These are phyloP conservation scores for Gossypium anomalum DNA, from an alignment of 345 rosid genomes.

Conservation along the genomic window DNA sequence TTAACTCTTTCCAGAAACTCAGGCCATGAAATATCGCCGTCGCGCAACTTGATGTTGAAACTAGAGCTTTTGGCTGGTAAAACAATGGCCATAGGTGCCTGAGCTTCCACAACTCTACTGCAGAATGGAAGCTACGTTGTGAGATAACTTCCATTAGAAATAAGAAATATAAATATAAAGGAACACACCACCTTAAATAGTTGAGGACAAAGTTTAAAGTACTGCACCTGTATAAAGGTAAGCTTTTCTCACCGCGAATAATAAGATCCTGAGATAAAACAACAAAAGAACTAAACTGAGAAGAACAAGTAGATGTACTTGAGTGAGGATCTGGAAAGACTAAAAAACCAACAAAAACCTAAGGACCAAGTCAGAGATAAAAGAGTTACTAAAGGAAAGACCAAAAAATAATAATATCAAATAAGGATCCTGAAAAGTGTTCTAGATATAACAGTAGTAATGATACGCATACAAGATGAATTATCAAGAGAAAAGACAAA, in stretches of 20 bases:
- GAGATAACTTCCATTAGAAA: constrained; percentile 21
- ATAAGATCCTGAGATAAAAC: constrained; percentile 60
- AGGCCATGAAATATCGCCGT: constrained; percentile 76
- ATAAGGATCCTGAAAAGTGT: not conserved
- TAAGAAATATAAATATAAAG: constrained; percentile 4
- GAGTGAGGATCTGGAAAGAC: not conserved
- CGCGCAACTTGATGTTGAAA: constrained; percentile 53
- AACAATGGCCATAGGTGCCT: constrained; percentile 81
- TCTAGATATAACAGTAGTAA: not conserved
- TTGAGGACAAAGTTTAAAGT: constrained; percentile 14
- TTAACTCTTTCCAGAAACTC: constrained; percentile 56
- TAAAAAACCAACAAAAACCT: not conserved
- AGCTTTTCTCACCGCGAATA: constrained; percentile 76
- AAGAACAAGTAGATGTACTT: not conserved
- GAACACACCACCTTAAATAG: constrained; percentile 3
- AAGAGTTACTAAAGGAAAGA: not conserved
- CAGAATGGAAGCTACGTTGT: constrained; percentile 34
- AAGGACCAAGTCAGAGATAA: not conserved
- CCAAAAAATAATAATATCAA: not conserved
- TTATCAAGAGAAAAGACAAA: not conserved
- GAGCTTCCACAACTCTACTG: constrained; percentile 89
- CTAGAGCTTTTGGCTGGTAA: constrained; percentile 54
- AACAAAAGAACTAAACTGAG: constrained; percentile 14
- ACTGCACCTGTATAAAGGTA: constrained; percentile 87
- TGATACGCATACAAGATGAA: not conserved